Conservation (phyloP, 257 asterid genomes). For the Marsdenia floribunda region DNA sequence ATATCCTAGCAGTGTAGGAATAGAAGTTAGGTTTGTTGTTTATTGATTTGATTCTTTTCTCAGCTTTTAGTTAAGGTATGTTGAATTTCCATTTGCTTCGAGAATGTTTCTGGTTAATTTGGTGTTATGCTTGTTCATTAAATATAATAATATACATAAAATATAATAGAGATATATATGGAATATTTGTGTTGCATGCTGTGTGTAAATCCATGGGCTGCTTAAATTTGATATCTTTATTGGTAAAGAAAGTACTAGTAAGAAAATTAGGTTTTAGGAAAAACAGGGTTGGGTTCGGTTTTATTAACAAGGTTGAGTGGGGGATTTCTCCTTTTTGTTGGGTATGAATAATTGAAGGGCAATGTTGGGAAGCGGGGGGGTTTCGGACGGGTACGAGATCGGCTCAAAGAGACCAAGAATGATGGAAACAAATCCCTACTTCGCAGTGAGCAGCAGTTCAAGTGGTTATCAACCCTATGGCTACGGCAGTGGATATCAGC, state of each 20-base stretch:
- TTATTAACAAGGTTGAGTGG: conserved; percentile 93
- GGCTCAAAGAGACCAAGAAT: conserved; percentile 99
- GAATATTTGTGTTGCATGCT: neutral
- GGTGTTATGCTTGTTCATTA: too few species aligned
- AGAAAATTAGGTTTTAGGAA: conserved; percentile 44
- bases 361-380: conserved; percentile 99
- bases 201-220: neutral
- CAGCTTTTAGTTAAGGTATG: too few species aligned
- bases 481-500: conserved; percentile 41
- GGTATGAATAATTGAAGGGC: conserved; percentile 96
- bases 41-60: too few species aligned
- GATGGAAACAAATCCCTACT: conserved; percentile 99
- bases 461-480: conserved; percentile 41
- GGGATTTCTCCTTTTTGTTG: conserved; percentile 64
- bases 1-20: too few species aligned
- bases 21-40: too few species aligned
- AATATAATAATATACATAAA: too few species aligned
- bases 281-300: conserved; percentile 43
- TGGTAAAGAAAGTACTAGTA: conserved; percentile 14
- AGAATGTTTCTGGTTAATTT: too few species aligned
- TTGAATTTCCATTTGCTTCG: too few species aligned
- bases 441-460: conserved; percentile 86
- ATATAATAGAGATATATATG: too few species aligned
- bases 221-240: neutral
- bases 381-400: conserved; percentile 98